Percentiles rank a stretch among this genome's conserved stretches.
These are phyloP conservation scores for Auxenochlorella protothecoides DNA, from an alignment of 139 green algal species.

Conservation along the genomic window DNA sequence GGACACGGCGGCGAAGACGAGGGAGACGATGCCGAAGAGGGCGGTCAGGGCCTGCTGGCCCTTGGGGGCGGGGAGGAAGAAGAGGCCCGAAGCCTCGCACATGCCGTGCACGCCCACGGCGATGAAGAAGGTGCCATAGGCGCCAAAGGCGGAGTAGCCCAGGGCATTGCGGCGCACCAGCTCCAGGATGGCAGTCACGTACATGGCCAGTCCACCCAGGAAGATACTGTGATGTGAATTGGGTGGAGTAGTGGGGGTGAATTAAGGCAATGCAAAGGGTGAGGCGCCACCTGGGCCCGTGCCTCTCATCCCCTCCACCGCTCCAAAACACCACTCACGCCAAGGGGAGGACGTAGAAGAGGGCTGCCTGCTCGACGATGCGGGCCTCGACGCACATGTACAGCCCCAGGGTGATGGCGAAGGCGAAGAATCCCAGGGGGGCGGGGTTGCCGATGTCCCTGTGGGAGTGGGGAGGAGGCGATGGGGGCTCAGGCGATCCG, in stretches of 20 bases:
- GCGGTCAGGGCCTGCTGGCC: constrained; percentile 6
- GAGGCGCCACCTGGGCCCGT: background rate
- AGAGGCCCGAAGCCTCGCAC: constrained; percentile 3
- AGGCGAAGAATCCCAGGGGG: constrained; percentile 26
- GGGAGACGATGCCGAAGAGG: constrained; percentile 5
- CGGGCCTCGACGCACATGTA: constrained; percentile 5
- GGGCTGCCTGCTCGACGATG: background rate
- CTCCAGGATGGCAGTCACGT: background rate
- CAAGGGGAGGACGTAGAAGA: background rate
- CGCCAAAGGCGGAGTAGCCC: constrained; percentile 5
- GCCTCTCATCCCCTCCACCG: background rate
- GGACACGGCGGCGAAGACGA: constrained; percentile 8
- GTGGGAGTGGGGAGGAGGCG: background rate
- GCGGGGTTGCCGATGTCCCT: constrained; percentile 21
- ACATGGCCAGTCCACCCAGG: background rate
- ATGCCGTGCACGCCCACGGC: constrained; percentile 11
- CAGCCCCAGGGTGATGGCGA: constrained; percentile 21
- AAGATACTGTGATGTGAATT: background rate
- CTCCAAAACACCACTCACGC: no score
- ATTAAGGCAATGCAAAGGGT: background rate
- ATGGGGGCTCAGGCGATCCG: background rate
- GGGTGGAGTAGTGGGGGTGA: background rate
- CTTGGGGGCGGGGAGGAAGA: constrained; percentile 6
- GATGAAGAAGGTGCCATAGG: constrained; percentile 14
- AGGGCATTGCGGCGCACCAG: constrained; percentile 9